These are phyloP conservation scores for Arthroderma uncinatum DNA, from an alignment of 2,329 filamentous ascomycete genomes.

Conservation along the genomic window DNA sequence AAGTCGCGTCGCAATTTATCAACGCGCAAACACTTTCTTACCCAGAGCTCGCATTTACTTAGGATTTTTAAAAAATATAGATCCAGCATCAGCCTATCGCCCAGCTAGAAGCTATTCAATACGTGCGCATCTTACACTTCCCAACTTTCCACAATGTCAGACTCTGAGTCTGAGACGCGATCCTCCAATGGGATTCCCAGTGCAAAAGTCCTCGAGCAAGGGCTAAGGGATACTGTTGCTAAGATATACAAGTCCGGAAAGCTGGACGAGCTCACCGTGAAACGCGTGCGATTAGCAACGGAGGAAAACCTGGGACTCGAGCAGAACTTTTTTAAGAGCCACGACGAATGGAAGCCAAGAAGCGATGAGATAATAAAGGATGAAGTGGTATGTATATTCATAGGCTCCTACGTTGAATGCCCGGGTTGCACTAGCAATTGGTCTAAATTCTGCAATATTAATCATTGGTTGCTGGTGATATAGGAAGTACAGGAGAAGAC, in stretches of 20 bases:
- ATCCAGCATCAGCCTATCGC: too few species aligned
- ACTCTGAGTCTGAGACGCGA: slow-evolving; percentile 24
- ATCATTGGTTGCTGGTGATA: too few species aligned
- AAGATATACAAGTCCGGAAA: slow-evolving; percentile 30
- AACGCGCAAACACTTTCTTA: not conserved
- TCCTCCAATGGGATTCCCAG: slow-evolving; percentile 22
- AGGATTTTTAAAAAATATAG: too few species aligned
- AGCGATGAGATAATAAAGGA: slow-evolving; percentile 45
- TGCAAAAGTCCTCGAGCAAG: slow-evolving; percentile 25
- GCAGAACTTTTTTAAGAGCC: slow-evolving; percentile 45
- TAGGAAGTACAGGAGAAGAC: slow-evolving; percentile 7
- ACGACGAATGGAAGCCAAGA: slow-evolving; percentile 42
- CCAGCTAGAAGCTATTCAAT: too few species aligned
- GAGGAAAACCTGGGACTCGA: slow-evolving; percentile 43
- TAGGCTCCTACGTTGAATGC: not conserved
- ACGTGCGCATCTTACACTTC: not conserved
- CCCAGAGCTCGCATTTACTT: too few species aligned
- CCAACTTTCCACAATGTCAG: slow-evolving; percentile 18
- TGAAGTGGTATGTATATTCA: slow-evolving; percentile 36
- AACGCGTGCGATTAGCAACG: slow-evolving; percentile 42
- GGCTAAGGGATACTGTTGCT: slow-evolving; percentile 30
- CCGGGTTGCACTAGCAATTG: not conserved
- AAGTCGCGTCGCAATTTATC: not conserved
- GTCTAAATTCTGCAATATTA: not conserved
- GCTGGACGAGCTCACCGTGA: slow-evolving; percentile 46